A percentile compares a stretch with the other conserved stretches of the same genome.
These are phyloP conservation scores for Aspergillus bombycis DNA, from an alignment of 2,329 filamentous ascomycete species.

Conservation along the genomic window DNA sequence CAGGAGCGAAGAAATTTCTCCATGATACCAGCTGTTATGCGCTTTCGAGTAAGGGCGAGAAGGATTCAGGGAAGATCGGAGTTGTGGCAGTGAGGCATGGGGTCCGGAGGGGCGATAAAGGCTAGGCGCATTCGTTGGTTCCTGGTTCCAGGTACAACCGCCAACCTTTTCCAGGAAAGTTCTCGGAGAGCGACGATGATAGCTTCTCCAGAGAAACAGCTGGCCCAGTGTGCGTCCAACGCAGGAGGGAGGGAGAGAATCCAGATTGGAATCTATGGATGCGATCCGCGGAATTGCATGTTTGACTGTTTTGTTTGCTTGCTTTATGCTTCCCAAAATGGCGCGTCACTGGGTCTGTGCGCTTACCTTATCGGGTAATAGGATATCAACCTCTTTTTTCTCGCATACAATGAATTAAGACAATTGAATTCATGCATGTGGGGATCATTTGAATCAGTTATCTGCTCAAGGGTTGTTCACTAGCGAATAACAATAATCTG, in stretches of 20 bases:
- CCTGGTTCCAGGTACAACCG: neutral
- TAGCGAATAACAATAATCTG: neutral
- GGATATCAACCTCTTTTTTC: neutral
- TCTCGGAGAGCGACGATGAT: neutral
- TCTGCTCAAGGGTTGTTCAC: neutral
- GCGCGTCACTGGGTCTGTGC: constrained; percentile 8
- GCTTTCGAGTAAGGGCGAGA: neutral
- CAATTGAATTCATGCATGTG: neutral
- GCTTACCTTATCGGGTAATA: constrained; percentile 6
- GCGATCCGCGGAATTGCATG: constrained; percentile 39
- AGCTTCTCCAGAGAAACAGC: neutral
- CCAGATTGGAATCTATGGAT: constrained; percentile 43
- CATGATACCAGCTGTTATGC: constrained; percentile 58
- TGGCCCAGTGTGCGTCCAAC: neutral
- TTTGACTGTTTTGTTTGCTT: constrained; percentile 1
- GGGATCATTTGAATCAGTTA: neutral
- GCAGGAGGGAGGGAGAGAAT: neutral
- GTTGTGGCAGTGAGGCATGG: constrained; percentile 1
- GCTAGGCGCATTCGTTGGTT: neutral
- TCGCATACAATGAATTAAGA: neutral
- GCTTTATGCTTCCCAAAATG: constrained; percentile 1
- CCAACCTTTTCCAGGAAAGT: neutral
- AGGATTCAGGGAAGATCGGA: constrained; percentile 1
- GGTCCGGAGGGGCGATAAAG: neutral
- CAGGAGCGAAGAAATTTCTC: constrained; percentile 91